Percentiles rank a stretch among this genome's conserved stretches.
phyloP scores from a whole-genome alignment of 2,329 filamentous ascomycete genomes.

The Byssothecium circinans region DNA sequence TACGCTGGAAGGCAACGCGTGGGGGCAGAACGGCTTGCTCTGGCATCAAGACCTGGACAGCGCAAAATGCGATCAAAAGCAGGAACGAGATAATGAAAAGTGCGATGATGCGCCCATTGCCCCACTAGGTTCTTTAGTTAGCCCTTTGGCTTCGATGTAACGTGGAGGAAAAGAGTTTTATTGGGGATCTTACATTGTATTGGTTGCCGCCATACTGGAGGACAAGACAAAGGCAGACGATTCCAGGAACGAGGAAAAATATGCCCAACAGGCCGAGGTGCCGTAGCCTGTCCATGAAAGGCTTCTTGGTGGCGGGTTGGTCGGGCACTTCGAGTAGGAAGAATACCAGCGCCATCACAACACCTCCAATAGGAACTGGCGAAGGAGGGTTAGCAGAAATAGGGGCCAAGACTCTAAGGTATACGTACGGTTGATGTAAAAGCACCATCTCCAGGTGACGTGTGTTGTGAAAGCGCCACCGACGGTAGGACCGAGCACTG shows the following conservation, averaged over 20 bases:
- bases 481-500: slow-evolving; percentile 41
- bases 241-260: slow-evolving; percentile 41
- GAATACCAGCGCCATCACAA: no score
- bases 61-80: slow-evolving; percentile 41
- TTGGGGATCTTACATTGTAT: no score
- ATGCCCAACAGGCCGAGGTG: slow-evolving; percentile 50
- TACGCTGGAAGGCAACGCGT: background rate
- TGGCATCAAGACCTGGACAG: background rate
- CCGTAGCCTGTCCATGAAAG: slow-evolving; percentile 37
- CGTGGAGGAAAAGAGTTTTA: slow-evolving; percentile 5
- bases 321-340: no score
- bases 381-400: no score
- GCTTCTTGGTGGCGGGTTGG: no score
- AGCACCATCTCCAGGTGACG: slow-evolving; percentile 21
- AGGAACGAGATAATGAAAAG: slow-evolving; percentile 44
- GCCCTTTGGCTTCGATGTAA: no score
- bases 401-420: background rate
- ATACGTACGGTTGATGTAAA: slow-evolving; percentile 50
- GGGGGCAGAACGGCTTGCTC: background rate
- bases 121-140: no score
- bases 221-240: slow-evolving; percentile 47
- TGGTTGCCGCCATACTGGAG: slow-evolving; percentile 29
- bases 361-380: no score
- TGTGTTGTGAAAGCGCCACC: slow-evolving; percentile 16
- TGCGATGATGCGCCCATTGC: slow-evolving; percentile 46